Conservation (phyloP, 129 eudicot species). For the Calendula officinalis region DNA sequence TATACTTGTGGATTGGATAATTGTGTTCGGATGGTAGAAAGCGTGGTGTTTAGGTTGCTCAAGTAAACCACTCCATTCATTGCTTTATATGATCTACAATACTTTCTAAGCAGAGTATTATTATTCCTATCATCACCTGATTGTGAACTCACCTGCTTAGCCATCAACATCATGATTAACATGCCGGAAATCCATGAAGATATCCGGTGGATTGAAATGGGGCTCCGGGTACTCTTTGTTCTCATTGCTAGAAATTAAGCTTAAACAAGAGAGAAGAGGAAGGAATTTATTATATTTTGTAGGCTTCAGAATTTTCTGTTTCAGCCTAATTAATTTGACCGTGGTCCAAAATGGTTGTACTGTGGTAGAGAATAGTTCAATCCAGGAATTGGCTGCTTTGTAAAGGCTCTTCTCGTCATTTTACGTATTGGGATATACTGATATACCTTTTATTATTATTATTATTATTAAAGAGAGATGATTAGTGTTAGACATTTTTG, state of each 20-base stretch:
- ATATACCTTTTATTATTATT: no score
- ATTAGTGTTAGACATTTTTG: no score
- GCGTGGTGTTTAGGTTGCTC: slow-evolving; percentile 43
- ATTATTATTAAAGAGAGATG: no score
- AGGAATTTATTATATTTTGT: no score
- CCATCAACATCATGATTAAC: slow-evolving; percentile 9
- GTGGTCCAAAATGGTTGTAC: no score
- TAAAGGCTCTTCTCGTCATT: no score
- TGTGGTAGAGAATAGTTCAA: no score
- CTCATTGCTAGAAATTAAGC: slow-evolving; percentile 10
- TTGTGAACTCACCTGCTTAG: slow-evolving; percentile 32
- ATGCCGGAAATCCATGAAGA: slow-evolving; percentile 15
- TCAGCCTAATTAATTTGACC: no score
- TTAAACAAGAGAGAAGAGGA: no score
- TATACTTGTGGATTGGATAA: slow-evolving; percentile 29
- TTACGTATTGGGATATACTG: no score
- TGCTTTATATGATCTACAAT: slow-evolving; percentile 22
- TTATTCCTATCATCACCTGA: slow-evolving; percentile 35
- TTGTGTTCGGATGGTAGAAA: slow-evolving; percentile 46
- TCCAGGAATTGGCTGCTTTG: no score
- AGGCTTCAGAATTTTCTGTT: no score
- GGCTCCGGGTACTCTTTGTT: neutral
- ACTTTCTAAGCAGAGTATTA: slow-evolving; percentile 33
- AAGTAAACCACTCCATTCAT: slow-evolving; percentile 23
- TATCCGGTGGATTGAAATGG: slow-evolving; percentile 1